Base-by-base conservation (phyloP, 768 basidiomycete species). In the Hericium coralloides region DNA sequence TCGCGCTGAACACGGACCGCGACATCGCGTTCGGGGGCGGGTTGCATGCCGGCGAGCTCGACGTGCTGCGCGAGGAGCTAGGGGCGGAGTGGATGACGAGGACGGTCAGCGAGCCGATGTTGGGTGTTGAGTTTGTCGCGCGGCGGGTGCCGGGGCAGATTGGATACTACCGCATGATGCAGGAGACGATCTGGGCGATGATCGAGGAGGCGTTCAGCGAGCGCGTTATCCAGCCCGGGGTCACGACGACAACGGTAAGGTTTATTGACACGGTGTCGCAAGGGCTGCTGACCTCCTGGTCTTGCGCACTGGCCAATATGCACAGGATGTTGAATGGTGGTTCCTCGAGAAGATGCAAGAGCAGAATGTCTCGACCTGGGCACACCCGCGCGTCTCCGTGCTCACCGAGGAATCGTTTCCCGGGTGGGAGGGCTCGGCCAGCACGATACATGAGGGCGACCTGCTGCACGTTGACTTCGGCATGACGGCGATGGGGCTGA, bases 391-490 rank as follows among this genome's bases (percentile, higher is more conserved):
- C n/a, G 72, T 80, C 7, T 76, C 75, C 45, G 74, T 76, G 26
- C 64, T 78, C 52, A 68, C 66, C 8, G 66, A 76, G 60, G 67
- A 72, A 55, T 70, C 74, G 15, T 70, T 71, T 67, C 72, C 79
- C 52, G 70, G 74, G 20, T 76, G 76, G 74, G 66, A 67, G 45
- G 76, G 73, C 15, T 73, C 72, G 6, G 64, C 69, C 22, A 67
- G 71, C 59, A 66, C 71, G 43, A 78, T 78, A 59, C 70, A 70
- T 26, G 72, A 72, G 64, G 78, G 78, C 49, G 78, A 81, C 63
- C 70, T 80, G 59, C 68, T 82, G 18, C 79, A 81, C 63, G 77
- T 79, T 53, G 79, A 81, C 63, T 79, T 78, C 61, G 79, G 80
- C 1, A 77, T 82, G 56, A 76, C 75, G 23, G 77, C 77, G 7